Base-by-base conservation (phyloP, 306 rosid species). In the Chamaecrista fasciculata region DNA sequence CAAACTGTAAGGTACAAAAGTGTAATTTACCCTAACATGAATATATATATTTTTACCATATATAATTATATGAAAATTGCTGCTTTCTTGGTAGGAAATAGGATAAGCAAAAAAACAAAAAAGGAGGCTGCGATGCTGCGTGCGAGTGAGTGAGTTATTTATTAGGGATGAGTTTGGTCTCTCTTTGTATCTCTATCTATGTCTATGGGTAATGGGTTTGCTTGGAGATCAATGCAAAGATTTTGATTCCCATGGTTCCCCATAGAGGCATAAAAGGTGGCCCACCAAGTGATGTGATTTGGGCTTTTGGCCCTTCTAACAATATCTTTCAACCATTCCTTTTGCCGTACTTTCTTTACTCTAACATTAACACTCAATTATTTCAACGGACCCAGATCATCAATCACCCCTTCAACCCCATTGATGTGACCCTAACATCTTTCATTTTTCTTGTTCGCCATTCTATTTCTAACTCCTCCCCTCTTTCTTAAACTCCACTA, bases 231-330 rank as follows among this genome's bases (percentile, higher is more conserved):
- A 70, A 75, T 25, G 59, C 80, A 71, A 76, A 78, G 83, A 79
- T 81, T 79, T 79, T 86, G 75, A 81, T 85, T 83, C 95, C 70
- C 4, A 69, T 71, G 86, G 91, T 82, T 83, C 86, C 89, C 91
- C 81, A 16, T 82, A 72, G 77, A 15, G 82, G 44, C 81, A 78
- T 73, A 66, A 70, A 59, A 63, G 53, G 66, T 76, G 78, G 34
- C 88, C 88, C 86, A 87, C 89, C 52, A 31, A 62, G 52, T 5
- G 52, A 47, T 47, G 52, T 47, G 52, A 16, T 4, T 47, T 47
- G n/a, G 21, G 52, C 23, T 18, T 47, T 16, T 16, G 10, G 23
- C 23, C 6, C 10, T 18, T 23, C 52, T 11, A 5, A 47, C 52
- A 6, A 4, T n/a, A 47, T 16, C 52, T 47, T 47, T 47, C 52